Evolutionary conservation across 2,329 filamentous ascomycete genomes (phyloP), one percentile per base, ranked within the genome.

Genomic region (Phyllosticta citribraziliensis): DNA sequence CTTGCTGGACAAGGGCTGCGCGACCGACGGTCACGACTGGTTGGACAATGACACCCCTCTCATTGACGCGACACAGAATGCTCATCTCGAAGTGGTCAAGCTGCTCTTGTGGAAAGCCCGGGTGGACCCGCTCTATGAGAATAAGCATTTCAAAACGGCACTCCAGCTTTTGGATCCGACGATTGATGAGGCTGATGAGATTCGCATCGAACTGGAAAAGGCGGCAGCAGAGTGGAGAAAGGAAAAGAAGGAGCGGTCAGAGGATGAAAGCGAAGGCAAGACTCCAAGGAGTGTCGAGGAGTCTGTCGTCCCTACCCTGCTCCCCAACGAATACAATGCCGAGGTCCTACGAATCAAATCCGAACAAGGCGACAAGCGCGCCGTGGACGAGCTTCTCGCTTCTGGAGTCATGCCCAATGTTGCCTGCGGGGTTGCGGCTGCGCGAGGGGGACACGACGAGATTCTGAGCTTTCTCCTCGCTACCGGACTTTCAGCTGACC

Each of bases 51-150:
- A 99, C 69, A 97, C 94, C 0, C 94, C 94, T 27, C 81, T 99
- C 40, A 87, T 99, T 59, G 94, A 99, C 77, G 94, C 94, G 5
- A 91, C 97, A 27, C 94, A 97, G 67, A 99, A 99, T 69, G 90
- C 90, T 0, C 92, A 99, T 70, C 73, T 96, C 8, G 89, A 88
- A 19, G 93, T 97, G 3, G 89, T 99, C 52, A 89, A 86, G 68
- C 79, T 96, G 10, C 78, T 99, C 35, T 79, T 99, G 2, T 84
- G 88, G 60, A 88, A 92, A 61, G 93, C 92, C 3, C 67, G 67
- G 11, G 93, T 96, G 12, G 95, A 99, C 70, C 94, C 94, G 56
- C 86, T 91, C 56, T 89, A 91, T 66, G 87, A 91, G 55, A 97
- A 97, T 70, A 86, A 90, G n/a, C 88, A 91, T 68, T 94, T 94